These are phyloP conservation scores for Plectranthus barbatus DNA, from an alignment of 257 asterid genomes.

Conservation along the genomic window DNA sequence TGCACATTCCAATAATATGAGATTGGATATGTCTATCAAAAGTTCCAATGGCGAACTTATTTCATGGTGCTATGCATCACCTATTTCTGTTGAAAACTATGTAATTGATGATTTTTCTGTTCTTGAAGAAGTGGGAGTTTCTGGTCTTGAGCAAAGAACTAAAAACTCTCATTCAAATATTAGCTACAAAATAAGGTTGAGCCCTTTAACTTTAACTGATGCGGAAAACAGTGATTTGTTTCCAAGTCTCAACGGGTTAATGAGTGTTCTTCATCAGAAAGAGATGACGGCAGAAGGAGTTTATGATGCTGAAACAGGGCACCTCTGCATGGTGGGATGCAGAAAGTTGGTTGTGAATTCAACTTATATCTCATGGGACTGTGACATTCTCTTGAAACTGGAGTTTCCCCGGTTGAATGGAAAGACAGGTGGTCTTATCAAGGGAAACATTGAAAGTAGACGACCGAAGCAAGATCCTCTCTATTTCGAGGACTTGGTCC, in stretches of 20 bases:
- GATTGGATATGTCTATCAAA: background rate
- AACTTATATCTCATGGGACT: slow-evolving; percentile 23
- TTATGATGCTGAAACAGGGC: slow-evolving; percentile 43
- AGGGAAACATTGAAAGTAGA: slow-evolving; percentile 46
- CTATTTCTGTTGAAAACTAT: background rate
- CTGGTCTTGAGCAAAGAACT: too few species aligned
- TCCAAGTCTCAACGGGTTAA: too few species aligned
- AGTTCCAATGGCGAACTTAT: background rate
- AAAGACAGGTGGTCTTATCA: slow-evolving; percentile 1
- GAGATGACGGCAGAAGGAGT: slow-evolving; percentile 60
- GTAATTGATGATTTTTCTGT: background rate
- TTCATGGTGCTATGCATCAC: background rate
- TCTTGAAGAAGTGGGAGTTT: too few species aligned
- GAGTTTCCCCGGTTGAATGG: slow-evolving; percentile 27
- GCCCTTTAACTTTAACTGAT: too few species aligned
- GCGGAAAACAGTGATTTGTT: too few species aligned
- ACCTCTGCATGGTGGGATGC: slow-evolving; percentile 70
- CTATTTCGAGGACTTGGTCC: slow-evolving; percentile 28
- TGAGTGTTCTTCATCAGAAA: too few species aligned
- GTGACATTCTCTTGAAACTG: slow-evolving; percentile 42
- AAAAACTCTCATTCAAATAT: background rate
- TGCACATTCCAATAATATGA: slow-evolving; percentile 26
- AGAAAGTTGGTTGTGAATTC: slow-evolving; percentile 21
- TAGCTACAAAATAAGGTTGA: slow-evolving; percentile 21
- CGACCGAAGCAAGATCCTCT: slow-evolving; percentile 34